phyloP scores from a whole-genome alignment of 768 basidiomycete species.

The Leccinum rimulosum region DNA sequence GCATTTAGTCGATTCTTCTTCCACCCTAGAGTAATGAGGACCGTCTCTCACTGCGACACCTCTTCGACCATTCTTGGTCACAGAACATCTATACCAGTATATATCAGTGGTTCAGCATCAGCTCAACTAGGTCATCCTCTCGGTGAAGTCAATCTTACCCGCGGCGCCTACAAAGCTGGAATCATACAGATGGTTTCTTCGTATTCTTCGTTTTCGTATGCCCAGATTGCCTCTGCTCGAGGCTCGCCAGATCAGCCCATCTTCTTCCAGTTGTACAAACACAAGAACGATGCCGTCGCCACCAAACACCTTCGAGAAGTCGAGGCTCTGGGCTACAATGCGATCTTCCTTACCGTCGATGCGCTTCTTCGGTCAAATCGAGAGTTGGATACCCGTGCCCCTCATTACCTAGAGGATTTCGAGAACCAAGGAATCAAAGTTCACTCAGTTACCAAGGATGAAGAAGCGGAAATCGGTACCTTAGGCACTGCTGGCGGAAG shows the following conservation, averaged over 20 bases:
- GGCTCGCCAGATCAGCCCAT: slow-evolving; percentile 55
- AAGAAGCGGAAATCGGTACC: slow-evolving; percentile 38
- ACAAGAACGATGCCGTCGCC: slow-evolving; percentile 62
- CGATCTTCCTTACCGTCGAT: slow-evolving; percentile 91
- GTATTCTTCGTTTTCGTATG: slow-evolving; percentile 68
- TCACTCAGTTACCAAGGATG: slow-evolving; percentile 15
- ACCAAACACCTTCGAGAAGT: slow-evolving; percentile 69
- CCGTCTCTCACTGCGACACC: slow-evolving; percentile 62
- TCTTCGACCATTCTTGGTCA: slow-evolving; percentile 75
- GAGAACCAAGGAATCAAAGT: slow-evolving; percentile 38
- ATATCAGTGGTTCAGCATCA: slow-evolving; percentile 79
- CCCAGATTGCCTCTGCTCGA: slow-evolving; percentile 56
- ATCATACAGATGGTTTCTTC: slow-evolving; percentile 87
- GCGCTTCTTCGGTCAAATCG: slow-evolving; percentile 81
- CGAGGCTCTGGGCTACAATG: slow-evolving; percentile 74
- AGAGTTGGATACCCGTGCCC: slow-evolving; percentile 66
- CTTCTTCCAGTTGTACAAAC: slow-evolving; percentile 88
- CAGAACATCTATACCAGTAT: slow-evolving; percentile 72
- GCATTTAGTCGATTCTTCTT: slow-evolving; percentile 87
- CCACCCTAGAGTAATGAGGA: slow-evolving; percentile 73
- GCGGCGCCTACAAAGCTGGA: slow-evolving; percentile 58
- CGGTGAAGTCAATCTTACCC: slow-evolving; percentile 84
- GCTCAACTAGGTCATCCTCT: slow-evolving; percentile 83
- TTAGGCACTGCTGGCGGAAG: slow-evolving; percentile 68
- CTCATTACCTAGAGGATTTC: slow-evolving; percentile 54